Evolutionary conservation across 1,284 basidiomycete species (phyloP).

Genomic region (Cryptococcus hybrid): DNA sequence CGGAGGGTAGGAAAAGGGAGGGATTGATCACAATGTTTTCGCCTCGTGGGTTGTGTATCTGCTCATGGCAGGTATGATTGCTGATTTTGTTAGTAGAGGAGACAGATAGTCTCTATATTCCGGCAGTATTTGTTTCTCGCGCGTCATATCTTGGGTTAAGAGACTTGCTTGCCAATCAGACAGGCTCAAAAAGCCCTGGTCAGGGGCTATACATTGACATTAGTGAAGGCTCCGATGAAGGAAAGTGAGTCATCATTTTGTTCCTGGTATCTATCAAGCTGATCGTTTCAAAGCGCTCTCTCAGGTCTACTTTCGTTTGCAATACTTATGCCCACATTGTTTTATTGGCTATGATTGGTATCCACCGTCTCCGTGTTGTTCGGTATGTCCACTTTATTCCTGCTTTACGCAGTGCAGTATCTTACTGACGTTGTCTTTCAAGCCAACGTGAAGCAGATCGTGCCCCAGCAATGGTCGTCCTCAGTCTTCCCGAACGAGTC

Average conservation of each 20-base stretch:
- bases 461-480: constrained; percentile 45
- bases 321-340: constrained; percentile 44
- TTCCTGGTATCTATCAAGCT: neutral
- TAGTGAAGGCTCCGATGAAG: constrained; percentile 40
- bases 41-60: constrained; percentile 53
- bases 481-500: constrained; percentile 47
- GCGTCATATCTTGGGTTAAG: constrained; percentile 49
- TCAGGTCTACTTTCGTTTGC: constrained; percentile 45
- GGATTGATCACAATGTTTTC: constrained; percentile 87
- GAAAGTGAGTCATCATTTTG: constrained; percentile 30
- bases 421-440: constrained; percentile 4
- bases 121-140: constrained; percentile 52
- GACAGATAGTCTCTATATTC: constrained; percentile 51
- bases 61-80: neutral
- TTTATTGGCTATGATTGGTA: constrained; percentile 44
- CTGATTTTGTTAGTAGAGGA: constrained; percentile 38
- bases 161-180: constrained; percentile 37
- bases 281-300: constrained; percentile 29
- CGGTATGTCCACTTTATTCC: constrained; percentile 25
- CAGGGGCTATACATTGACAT: constrained; percentile 36
- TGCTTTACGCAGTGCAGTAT: neutral
- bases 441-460: constrained; percentile 50
- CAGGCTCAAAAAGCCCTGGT: constrained; percentile 15
- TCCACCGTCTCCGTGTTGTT: constrained; percentile 42
- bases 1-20: constrained; percentile 69